A percentile compares a stretch with the other conserved stretches of the same genome.
Evolutionary conservation across 2,329 filamentous ascomycete genomes (phyloP).

Genomic region (Alternaria angustiovoidea): DNA sequence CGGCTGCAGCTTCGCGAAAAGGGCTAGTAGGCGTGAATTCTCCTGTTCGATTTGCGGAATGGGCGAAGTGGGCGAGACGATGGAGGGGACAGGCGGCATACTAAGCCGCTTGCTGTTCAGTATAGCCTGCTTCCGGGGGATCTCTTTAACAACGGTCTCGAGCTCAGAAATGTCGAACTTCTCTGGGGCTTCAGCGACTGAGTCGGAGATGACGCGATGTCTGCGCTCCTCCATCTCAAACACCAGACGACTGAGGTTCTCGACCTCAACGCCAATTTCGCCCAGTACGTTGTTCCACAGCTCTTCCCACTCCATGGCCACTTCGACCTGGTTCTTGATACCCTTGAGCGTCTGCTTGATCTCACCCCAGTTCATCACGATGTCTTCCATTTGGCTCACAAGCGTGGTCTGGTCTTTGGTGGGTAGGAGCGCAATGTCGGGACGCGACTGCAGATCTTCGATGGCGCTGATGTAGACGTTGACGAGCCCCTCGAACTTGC

Average conservation of each 20-base stretch:
- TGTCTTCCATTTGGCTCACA: slow-evolving; percentile 87
- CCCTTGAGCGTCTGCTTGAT: slow-evolving; percentile 79
- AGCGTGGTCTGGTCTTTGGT: slow-evolving; percentile 75
- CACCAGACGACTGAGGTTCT: slow-evolving; percentile 79
- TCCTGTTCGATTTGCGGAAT: slow-evolving; percentile 70
- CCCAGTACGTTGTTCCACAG: slow-evolving; percentile 93
- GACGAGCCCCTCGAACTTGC: slow-evolving; percentile 85
- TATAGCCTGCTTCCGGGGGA: slow-evolving; percentile 65
- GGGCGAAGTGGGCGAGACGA: slow-evolving; percentile 68
- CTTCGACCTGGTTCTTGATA: slow-evolving; percentile 90
- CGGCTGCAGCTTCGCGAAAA: slow-evolving; percentile 96
- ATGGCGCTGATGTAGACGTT: slow-evolving; percentile 95
- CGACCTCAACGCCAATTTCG: slow-evolving; percentile 89
- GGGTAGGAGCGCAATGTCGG: slow-evolving; percentile 77
- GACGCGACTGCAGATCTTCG: slow-evolving; percentile 82
- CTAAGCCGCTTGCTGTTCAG: slow-evolving; percentile 72
- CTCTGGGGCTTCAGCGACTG: slow-evolving; percentile 69
- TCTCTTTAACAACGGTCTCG: slow-evolving; percentile 92
- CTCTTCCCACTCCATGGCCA: slow-evolving; percentile 99
- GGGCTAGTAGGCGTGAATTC: slow-evolving; percentile 83
- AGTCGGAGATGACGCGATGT: slow-evolving; percentile 72
- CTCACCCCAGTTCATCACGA: slow-evolving; percentile 82
- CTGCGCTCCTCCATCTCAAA: slow-evolving; percentile 98
- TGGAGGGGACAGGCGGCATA: slow-evolving; percentile 66
- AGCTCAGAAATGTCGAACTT: slow-evolving; percentile 84